Conservation (phyloP, 2,329 filamentous ascomycete genomes). For the Hypoxylon sp. region DNA sequence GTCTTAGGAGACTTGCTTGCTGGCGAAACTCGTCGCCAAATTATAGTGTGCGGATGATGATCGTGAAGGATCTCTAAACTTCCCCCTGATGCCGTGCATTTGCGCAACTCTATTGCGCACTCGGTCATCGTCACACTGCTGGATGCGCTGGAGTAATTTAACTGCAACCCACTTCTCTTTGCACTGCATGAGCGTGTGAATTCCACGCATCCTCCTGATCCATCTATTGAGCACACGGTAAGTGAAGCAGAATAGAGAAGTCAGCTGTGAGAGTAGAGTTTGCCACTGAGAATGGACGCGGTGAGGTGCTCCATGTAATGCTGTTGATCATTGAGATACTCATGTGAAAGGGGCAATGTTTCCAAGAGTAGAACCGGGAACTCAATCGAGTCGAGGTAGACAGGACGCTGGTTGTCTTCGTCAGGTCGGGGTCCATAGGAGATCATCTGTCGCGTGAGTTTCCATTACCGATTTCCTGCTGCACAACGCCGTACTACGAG, state of each 20-base stretch:
- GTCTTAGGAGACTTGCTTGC: no score
- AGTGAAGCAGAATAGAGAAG: no score
- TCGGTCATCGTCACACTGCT: slow-evolving; percentile 86
- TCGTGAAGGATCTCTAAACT: no score
- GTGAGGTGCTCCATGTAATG: not conserved
- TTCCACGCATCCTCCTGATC: no score
- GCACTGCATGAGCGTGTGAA: slow-evolving; percentile 86
- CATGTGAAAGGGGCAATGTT: not conserved
- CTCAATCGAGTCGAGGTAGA: not conserved
- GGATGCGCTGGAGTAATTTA: slow-evolving; percentile 91
- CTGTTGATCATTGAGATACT: not conserved
- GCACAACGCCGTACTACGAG: no score
- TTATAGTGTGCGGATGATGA: no score
- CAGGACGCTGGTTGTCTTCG: not conserved
- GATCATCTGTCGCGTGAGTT: not conserved
- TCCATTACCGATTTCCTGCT: not conserved
- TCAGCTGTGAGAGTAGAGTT: no score
- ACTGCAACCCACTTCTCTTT: slow-evolving; percentile 99
- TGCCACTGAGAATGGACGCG: no score
- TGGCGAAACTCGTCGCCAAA: no score
- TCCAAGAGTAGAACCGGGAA: not conserved
- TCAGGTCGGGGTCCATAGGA: not conserved
- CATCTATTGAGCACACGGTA: no score
- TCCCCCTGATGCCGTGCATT: slow-evolving; percentile 78
- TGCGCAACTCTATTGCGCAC: slow-evolving; percentile 91